Evolutionary conservation across 1,284 basidiomycete genomes (phyloP), one percentile per base, ranked within the genome.

Genomic region (Ganoderma lingzhi): DNA sequence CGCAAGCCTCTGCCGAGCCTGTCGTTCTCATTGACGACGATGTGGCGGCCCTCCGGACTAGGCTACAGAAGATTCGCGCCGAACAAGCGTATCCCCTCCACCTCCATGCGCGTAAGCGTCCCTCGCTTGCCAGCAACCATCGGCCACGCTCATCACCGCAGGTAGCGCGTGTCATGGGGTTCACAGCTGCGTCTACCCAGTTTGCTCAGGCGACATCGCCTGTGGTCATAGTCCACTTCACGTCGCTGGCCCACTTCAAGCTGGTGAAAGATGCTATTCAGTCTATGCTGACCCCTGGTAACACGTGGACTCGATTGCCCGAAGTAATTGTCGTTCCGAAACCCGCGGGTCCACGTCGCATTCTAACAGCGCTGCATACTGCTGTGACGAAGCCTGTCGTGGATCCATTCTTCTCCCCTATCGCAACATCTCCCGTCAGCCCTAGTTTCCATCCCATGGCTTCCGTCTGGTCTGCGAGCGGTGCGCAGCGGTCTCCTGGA

Each of bases 241-340:
- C 96, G 1, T 95, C 94, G 73, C 84, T 98, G 10, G 85, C 90
- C 9, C 96, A 96, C 75, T 98, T 94, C 85, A 96, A 95, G 78
- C 79, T 88, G 59, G 92, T 96, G 63, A 95, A 94, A 75, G 96
- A 97, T 73, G 84, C 91, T n/a, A 85, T 98, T 32, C 90, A 96
- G 72, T 89, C 88, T 30, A 84, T 92, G 30, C 83, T 95, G 60
- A 80, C 80, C 58, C 83, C 84, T 28, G 87, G 83, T 71, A 71
- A 83, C 71, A 76, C 82, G 64, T 67, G 83, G 71, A 74, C 81
- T 67, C 71, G 76, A 71, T 30, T 87, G 3, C 92, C 96, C 0
- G 96, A 98, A 75, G 89, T 97, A 37, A 93, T 98, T 84, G 95
- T 98, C 73, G 92, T 98, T 37, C 96, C 96, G 5, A 98, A 98